phyloP scores from a whole-genome alignment of 306 rosid genomes.

The Canavalia gladiata region DNA sequence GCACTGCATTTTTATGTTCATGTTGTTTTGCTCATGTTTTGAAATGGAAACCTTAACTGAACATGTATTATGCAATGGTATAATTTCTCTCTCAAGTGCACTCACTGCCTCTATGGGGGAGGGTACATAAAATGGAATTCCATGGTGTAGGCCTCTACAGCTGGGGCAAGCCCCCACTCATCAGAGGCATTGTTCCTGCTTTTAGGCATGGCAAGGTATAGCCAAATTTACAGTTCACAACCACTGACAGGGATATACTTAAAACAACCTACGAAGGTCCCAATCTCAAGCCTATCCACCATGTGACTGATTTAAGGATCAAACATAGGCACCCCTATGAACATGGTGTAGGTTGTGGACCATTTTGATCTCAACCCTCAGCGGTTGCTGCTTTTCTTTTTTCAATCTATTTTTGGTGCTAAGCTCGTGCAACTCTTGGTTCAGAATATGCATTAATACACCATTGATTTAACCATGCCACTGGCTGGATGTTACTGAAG shows the following conservation, averaged over 20 bases:
- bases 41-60: conserved; percentile 30
- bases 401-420: conserved; percentile 18
- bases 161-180: neutral
- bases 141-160: neutral
- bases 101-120: conserved; percentile 1
- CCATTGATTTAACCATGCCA: conserved; percentile 31
- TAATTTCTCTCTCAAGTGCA: conserved; percentile 18
- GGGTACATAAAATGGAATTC: neutral
- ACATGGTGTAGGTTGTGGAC: neutral
- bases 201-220: neutral
- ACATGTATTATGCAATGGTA: neutral
- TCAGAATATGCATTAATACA: conserved; percentile 13
- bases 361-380: neutral
- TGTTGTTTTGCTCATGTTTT: conserved; percentile 22
- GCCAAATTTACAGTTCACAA: neutral
- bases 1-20: conserved; percentile 20
- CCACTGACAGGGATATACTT: neutral
- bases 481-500: conserved; percentile 21
- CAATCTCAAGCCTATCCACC: conserved; percentile 14
- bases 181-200: neutral
- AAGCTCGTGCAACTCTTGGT: conserved; percentile 20
- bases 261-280: neutral
- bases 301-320: conserved; percentile 13
- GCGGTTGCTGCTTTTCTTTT: conserved; percentile 7
- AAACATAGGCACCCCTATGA: neutral